phyloP scores from a whole-genome alignment of 2,329 filamentous ascomycete species.

The Aspergillus eucalypticola region DNA sequence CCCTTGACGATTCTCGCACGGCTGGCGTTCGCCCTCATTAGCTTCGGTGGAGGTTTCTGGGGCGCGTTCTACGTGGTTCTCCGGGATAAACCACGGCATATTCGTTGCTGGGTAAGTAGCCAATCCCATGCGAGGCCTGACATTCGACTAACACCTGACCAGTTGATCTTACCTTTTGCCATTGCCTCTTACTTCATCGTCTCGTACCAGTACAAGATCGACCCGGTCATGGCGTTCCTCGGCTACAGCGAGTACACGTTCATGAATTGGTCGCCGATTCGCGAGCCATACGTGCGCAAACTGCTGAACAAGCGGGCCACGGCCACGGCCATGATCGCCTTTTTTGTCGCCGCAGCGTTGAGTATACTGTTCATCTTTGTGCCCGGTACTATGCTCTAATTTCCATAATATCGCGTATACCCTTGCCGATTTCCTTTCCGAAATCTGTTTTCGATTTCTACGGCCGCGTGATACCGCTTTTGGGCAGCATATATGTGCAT shows the following conservation, averaged over 20 bases:
- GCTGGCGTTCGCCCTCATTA: conserved; percentile 78
- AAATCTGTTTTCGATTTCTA: background rate
- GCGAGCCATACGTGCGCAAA: conserved; percentile 86
- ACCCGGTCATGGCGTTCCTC: conserved; percentile 84
- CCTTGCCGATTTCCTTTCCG: background rate
- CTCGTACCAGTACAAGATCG: conserved; percentile 93
- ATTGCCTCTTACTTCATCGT: conserved; percentile 84
- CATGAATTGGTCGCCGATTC: conserved; percentile 83
- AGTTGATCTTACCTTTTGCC: conserved; percentile 86
- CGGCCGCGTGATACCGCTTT: conserved; percentile 1
- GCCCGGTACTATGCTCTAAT: conserved; percentile 64
- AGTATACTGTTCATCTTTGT: conserved; percentile 93
- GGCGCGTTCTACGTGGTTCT: conserved; percentile 91
- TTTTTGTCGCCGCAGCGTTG: conserved; percentile 75
- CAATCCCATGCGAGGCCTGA: conserved; percentile 7
- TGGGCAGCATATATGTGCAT: conserved; percentile 3
- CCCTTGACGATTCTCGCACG: conserved; percentile 85
- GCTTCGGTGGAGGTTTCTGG: conserved; percentile 93
- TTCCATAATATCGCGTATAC: background rate
- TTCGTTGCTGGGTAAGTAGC: conserved; percentile 79
- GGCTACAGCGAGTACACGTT: conserved; percentile 96
- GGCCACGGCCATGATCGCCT: conserved; percentile 75
- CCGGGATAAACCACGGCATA: conserved; percentile 71
- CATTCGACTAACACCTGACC: conserved; percentile 20
- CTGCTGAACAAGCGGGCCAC: conserved; percentile 80